These are phyloP conservation scores for Colletotrichum lini DNA, from an alignment of 2,329 filamentous ascomycete species.

Conservation along the genomic window DNA sequence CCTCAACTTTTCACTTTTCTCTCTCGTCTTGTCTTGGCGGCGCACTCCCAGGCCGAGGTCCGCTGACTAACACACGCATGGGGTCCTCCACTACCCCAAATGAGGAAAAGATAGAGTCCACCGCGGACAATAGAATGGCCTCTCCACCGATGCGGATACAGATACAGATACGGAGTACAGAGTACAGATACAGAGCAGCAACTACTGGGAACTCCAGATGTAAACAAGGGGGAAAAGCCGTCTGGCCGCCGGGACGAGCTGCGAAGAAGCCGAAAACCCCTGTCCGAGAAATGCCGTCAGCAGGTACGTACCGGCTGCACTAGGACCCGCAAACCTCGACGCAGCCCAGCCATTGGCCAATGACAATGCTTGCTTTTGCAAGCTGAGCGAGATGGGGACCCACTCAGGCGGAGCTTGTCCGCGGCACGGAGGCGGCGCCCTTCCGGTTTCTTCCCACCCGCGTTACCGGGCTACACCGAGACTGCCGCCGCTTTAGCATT, in stretches of 20 bases:
- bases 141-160: neutral
- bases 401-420: slow-evolving; percentile 9
- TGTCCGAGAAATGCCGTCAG: neutral
- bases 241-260: slow-evolving; percentile 11
- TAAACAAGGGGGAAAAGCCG: slow-evolving; percentile 13
- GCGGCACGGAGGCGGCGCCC: slow-evolving; percentile 15
- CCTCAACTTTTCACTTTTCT: slow-evolving; percentile 4
- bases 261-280: slow-evolving; percentile 40
- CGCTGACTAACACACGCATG: slow-evolving; percentile 1
- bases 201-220: neutral
- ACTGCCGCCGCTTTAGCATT: slow-evolving; percentile 25
- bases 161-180: too few species aligned
- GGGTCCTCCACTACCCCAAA: neutral
- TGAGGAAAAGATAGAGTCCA: neutral
- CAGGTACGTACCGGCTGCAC: slow-evolving; percentile 11
- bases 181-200: neutral
- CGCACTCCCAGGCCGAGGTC: neutral
- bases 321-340: neutral
- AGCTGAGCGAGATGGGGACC: slow-evolving; percentile 1
- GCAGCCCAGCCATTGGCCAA: slow-evolving; percentile 29
- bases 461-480: slow-evolving; percentile 11
- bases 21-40: neutral
- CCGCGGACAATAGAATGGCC: slow-evolving; percentile 6
- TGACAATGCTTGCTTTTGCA: slow-evolving; percentile 17
- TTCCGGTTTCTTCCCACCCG: slow-evolving; percentile 40